Percentiles rank a stretch among this genome's conserved stretches.
Conservation (phyloP, 345 rosid genomes). For the Bretschneidera sinensis region DNA sequence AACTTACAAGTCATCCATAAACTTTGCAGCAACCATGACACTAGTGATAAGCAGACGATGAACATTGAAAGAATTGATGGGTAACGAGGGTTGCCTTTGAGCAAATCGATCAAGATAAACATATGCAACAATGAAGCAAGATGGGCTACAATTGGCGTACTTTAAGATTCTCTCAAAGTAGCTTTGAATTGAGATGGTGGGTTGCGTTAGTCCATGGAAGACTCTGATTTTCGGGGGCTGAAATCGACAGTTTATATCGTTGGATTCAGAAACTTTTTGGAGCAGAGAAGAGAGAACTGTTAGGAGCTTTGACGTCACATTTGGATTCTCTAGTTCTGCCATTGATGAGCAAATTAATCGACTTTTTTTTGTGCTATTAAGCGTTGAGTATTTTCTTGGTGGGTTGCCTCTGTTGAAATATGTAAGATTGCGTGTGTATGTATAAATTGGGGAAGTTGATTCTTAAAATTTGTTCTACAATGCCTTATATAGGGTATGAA, state of each 20-base stretch:
- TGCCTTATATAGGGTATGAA: too few relatives aligned
- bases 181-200: slow-evolving; percentile 66
- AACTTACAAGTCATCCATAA: slow-evolving; percentile 91
- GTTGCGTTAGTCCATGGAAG: slow-evolving; percentile 73
- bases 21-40: slow-evolving; percentile 82
- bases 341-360: slow-evolving; percentile 19
- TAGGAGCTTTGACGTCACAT: slow-evolving; percentile 57
- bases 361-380: too few relatives aligned
- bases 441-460: too few relatives aligned
- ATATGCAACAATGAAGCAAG: slow-evolving; percentile 80
- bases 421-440: slow-evolving; percentile 16
- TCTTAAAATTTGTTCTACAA: too few relatives aligned
- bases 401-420: not conserved
- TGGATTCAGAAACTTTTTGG: slow-evolving; percentile 62
- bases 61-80: slow-evolving; percentile 76
- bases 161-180: slow-evolving; percentile 78
- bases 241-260: slow-evolving; percentile 39
- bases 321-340: slow-evolving; percentile 67
- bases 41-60: slow-evolving; percentile 88
- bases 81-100: slow-evolving; percentile 65
- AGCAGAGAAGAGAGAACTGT: slow-evolving; percentile 70
- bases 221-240: slow-evolving; percentile 53
- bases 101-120: slow-evolving; percentile 83
- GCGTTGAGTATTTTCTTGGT: too few relatives aligned
- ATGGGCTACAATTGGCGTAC: slow-evolving; percentile 88